Percentiles rank a stretch among this genome's conserved stretches.
Evolutionary conservation across 768 basidiomycete genomes (phyloP).

Genomic region (Lactarius vividus): DNA sequence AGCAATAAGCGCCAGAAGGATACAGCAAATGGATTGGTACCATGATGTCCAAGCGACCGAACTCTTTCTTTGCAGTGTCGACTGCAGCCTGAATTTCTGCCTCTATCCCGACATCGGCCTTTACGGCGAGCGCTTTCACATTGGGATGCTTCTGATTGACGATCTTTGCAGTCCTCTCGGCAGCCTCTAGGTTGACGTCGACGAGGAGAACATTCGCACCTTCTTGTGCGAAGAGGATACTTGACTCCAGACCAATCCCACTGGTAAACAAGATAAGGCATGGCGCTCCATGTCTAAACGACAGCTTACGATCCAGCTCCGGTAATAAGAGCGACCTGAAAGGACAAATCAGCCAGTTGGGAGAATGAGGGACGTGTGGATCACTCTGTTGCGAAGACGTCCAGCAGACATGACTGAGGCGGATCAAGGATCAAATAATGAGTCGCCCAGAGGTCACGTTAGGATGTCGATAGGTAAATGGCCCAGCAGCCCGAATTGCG

Average conservation of each 20-base stretch:
- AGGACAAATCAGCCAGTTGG: neutral
- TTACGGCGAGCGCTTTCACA: conserved; percentile 64
- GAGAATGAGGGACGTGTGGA: conserved; percentile 14
- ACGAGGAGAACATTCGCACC: conserved; percentile 88
- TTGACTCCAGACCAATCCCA: conserved; percentile 94
- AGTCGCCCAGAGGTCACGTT: neutral
- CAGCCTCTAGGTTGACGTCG: conserved; percentile 80
- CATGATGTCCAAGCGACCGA: conserved; percentile 95
- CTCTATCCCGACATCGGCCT: conserved; percentile 89
- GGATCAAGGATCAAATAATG: neutral
- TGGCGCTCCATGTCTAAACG: neutral
- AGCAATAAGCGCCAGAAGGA: conserved; percentile 3
- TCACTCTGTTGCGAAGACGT: conserved; percentile 65
- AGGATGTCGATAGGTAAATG: neutral
- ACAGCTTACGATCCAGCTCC: conserved; percentile 81
- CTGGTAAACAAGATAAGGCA: conserved; percentile 41
- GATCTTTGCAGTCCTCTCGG: conserved; percentile 59
- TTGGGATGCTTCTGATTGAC: conserved; percentile 68
- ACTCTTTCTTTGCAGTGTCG: conserved; percentile 72
- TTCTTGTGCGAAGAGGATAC: conserved; percentile 92
- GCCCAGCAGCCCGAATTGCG: neutral
- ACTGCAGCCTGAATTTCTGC: conserved; percentile 80
- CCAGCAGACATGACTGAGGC: conserved; percentile 36
- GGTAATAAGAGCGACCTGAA: conserved; percentile 74
- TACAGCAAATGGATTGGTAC: conserved; percentile 43